Evolutionary conservation across 2,329 filamentous ascomycete species (phyloP).

Genomic region (Fusarium succisae): DNA sequence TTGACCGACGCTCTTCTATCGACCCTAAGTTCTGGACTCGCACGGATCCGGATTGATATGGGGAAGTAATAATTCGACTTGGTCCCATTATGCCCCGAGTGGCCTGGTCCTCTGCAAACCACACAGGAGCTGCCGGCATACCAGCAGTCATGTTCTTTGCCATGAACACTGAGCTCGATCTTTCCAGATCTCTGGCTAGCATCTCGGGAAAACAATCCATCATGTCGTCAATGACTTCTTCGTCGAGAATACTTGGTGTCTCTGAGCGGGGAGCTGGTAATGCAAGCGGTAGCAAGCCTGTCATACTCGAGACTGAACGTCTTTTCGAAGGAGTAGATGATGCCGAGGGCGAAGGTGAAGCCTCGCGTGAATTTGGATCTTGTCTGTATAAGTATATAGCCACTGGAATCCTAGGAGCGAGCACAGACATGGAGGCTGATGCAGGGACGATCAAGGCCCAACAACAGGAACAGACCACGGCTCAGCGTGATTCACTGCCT

Average conservation of each 20-base stretch:
- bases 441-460: slow-evolving; percentile 5
- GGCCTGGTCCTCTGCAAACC: slow-evolving; percentile 41
- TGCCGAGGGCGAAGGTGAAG: slow-evolving; percentile 21
- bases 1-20: slow-evolving; percentile 50
- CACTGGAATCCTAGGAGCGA: slow-evolving; percentile 32
- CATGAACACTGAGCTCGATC: slow-evolving; percentile 58
- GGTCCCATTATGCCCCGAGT: slow-evolving; percentile 24
- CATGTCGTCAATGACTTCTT: slow-evolving; percentile 44
- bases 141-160: slow-evolving; percentile 64
- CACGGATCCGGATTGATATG: slow-evolving; percentile 45
- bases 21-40: slow-evolving; percentile 46
- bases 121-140: slow-evolving; percentile 52
- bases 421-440: slow-evolving; percentile 27
- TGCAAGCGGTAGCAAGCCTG: slow-evolving; percentile 50
- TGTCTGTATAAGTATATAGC: slow-evolving; percentile 40
- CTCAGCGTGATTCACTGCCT: slow-evolving; percentile 11
- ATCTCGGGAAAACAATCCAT: slow-evolving; percentile 63
- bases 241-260: slow-evolving; percentile 32
- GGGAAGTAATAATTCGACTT: slow-evolving; percentile 36
- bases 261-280: slow-evolving; percentile 44
- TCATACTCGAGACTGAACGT: slow-evolving; percentile 53
- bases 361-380: slow-evolving; percentile 26
- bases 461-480: slow-evolving; percentile 24
- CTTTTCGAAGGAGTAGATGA: slow-evolving; percentile 37
- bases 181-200: slow-evolving; percentile 63